Conservation (phyloP, 768 basidiomycete genomes). For the Boletus huronensis region DNA sequence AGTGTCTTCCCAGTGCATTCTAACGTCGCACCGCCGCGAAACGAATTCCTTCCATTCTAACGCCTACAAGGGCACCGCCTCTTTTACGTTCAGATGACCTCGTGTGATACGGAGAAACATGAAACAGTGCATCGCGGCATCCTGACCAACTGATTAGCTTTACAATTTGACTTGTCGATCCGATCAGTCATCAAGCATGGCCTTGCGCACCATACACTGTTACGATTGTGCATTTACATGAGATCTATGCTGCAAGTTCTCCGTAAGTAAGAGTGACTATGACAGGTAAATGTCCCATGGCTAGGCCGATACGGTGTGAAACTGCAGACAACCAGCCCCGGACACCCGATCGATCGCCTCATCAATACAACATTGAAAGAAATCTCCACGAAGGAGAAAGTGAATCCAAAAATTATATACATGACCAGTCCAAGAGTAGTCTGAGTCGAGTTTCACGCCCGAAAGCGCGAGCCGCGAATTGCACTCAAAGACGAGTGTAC, state of each 20-base stretch:
- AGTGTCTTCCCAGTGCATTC: not conserved
- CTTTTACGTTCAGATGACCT: not conserved
- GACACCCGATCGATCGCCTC: not conserved
- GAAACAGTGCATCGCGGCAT: not conserved
- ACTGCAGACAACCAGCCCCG: not conserved
- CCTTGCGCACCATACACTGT: not conserved
- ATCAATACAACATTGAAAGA: not conserved
- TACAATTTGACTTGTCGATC: not conserved
- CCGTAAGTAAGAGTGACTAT: not conserved
- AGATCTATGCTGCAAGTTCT: not conserved
- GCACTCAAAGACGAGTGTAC: conserved; percentile 19
- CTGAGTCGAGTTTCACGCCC: conserved; percentile 14
- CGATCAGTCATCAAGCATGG: not conserved
- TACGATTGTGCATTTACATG: not conserved
- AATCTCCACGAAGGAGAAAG: conserved; percentile 17
- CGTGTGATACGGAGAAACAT: not conserved
- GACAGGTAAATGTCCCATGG: no score
- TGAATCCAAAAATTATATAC: conserved; percentile 12
- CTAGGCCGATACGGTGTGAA: no score
- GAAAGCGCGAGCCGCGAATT: conserved; percentile 21
- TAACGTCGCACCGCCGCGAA: not conserved
- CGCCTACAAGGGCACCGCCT: not conserved
- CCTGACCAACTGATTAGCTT: not conserved
- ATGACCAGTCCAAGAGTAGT: conserved; percentile 24
- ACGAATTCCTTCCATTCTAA: conserved; percentile 2